These are phyloP conservation scores for Gossypium turneri DNA, from an alignment of 345 rosid genomes.

Conservation along the genomic window DNA sequence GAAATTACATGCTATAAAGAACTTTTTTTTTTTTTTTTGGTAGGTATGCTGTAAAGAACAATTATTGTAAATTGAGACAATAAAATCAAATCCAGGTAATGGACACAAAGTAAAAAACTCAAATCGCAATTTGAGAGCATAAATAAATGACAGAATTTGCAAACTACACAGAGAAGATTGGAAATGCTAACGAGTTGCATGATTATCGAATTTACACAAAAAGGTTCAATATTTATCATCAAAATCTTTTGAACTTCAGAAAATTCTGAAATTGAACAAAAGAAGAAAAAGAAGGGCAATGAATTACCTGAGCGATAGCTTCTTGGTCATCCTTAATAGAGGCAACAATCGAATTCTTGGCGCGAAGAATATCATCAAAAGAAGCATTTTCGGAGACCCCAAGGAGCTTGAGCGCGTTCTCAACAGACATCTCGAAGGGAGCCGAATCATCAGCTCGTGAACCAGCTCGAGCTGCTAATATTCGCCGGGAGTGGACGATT, in stretches of 20 bases:
- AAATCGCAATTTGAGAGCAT: too few relatives aligned
- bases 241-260: not conserved
- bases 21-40: too few relatives aligned
- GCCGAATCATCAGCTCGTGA: conserved; percentile 90
- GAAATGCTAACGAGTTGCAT: not conserved
- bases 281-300: not conserved
- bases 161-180: not conserved
- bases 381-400: conserved; percentile 87
- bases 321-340: conserved; percentile 72
- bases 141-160: not conserved
- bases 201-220: not conserved
- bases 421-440: conserved; percentile 91
- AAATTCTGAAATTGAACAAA: not conserved
- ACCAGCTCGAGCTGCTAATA: conserved; percentile 45
- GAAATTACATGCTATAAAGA: not conserved
- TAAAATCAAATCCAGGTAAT: not conserved
- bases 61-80: not conserved
- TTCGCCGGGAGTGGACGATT: conserved; percentile 37
- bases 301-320: conserved; percentile 73
- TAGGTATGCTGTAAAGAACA: not conserved
- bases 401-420: conserved; percentile 85
- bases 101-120: not conserved
- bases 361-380: conserved; percentile 92
- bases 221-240: conserved; percentile 2
- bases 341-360: conserved; percentile 77